Conservation (phyloP, 2,329 filamentous ascomycete species). For the Stachybotrys elegans region DNA sequence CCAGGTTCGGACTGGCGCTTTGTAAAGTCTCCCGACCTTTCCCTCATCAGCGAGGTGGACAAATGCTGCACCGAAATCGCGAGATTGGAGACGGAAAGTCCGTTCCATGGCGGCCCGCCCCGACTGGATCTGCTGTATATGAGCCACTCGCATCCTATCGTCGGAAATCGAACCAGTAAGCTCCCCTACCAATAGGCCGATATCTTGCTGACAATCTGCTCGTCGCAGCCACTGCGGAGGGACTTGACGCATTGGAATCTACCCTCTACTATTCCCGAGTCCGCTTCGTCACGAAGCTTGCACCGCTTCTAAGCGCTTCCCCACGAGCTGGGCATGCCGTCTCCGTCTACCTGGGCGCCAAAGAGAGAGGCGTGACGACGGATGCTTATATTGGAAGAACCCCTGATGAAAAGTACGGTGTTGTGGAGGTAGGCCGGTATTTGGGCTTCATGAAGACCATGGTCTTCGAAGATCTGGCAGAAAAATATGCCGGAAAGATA, state of each 20-base stretch:
- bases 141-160: slow-evolving; percentile 8
- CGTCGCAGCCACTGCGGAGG: slow-evolving; percentile 2
- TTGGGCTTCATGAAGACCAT: slow-evolving; percentile 8
- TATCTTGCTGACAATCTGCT: too few relatives aligned
- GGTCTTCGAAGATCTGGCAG: slow-evolving; percentile 7
- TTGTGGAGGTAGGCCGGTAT: slow-evolving; percentile 7
- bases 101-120: slow-evolving; percentile 4
- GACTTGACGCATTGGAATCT: slow-evolving; percentile 7
- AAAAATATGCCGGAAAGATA: slow-evolving; percentile 4
- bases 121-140: slow-evolving; percentile 9
- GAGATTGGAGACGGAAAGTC: slow-evolving; percentile 2
- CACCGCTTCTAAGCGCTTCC: slow-evolving; percentile 6
- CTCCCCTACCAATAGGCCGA: too few relatives aligned
- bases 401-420: slow-evolving; percentile 4
- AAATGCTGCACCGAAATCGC: slow-evolving; percentile 7
- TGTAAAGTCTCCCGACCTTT: slow-evolving; percentile 6
- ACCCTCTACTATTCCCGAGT: slow-evolving; percentile 6
- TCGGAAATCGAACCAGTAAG: slow-evolving; percentile 8
- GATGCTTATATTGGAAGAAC: slow-evolving; percentile 6
- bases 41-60: slow-evolving; percentile 7
- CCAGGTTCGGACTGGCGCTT: slow-evolving; percentile 8
- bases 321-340: slow-evolving; percentile 5
- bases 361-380: slow-evolving; percentile 6
- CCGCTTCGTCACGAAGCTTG: slow-evolving; percentile 7
- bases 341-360: slow-evolving; percentile 8